Base-by-base conservation (phyloP, 2,329 filamentous ascomycete genomes). In the Eutypa lata region DNA sequence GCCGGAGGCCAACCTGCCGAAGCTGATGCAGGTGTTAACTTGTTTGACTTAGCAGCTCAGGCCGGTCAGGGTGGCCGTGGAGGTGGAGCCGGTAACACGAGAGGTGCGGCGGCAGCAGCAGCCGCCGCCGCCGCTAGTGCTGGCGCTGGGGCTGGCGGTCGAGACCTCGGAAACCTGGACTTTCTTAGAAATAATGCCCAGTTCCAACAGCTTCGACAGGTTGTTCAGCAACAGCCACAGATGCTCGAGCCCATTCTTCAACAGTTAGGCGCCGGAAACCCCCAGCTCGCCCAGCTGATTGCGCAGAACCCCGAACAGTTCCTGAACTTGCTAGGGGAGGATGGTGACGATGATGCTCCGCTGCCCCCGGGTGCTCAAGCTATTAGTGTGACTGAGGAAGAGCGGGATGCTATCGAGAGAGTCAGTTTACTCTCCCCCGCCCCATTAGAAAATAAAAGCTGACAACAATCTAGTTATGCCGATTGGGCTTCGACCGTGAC, bases 231-330 rank as follows among this genome's bases (percentile, higher is more conserved):
- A 72, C 90, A 97, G 71, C 94, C 94, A 18, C 89, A 94, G 70
- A 99, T 99, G 94, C 87, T 99, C 21, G 94, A 99, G 77, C 93
- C 94, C 7, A 97, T 99, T 62, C 79, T 99, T 52, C 93, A 97
- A 73, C 92, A 97, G 73, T 90, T 99, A 37, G 92, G 91, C 35
- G 89, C 91, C 21, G 93, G 93, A 24, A 99, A 99, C 75, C 94
- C 94, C 18, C 89, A 96, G 69, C 84, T 99, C 51, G 94, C 94
- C 7, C 88, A 93, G 70, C 81, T 97, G 68, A 99, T 99, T 59
- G 89, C 89, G 40, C 84, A 89, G 67, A 91, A 97, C 72, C 92
- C 91, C 7, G 91, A 97, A 50, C 90, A 96, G 68, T 99, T 99
- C 71, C 80, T 99, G 58, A 87, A 90, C 69, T 77, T 99, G 49